Evolutionary conservation across 208 protist genomes (phyloP), one percentile per base, ranked within the genome.

Genomic region (Wallacemonas sp.): DNA sequence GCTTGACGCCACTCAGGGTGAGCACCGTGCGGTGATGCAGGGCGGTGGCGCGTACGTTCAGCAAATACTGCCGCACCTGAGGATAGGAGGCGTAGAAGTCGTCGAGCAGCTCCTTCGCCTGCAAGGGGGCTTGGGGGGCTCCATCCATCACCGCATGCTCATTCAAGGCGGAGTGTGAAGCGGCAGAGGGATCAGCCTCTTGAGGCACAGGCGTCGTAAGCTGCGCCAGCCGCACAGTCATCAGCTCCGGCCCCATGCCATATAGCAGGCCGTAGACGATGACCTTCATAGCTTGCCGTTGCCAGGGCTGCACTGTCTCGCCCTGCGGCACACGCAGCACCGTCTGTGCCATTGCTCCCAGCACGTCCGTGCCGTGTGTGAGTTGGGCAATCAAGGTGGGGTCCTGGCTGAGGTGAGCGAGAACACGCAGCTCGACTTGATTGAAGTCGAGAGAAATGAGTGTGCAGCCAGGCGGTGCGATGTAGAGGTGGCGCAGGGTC

Each of bases 231-330:
- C 74, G 71, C 63, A 79, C 46, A 28, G 89, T 77, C 77, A 94
- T 84, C 49, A 55, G 28, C n/a, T 79, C 70, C 5, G 67, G 70
- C 5, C 90, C 92, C 90, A 95, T 95, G 36, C 89, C 90, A 71
- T 97, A 97, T 2, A 97, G 45, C 2, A 96, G 64, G 11, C 93
- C 93, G 62, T 94, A 97, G 15, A 95, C 84, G n/a, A 97, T 72
- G 24, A 87, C 71, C 68, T 97, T 97, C 1, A 82, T 63, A 0
- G 80, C 70, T 47, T 84, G 76, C 5, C 90, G 84, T 60, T 87
- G 63, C 41, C 64, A 46, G 27, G 70, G 65, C 30, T 59, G 55
- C n/a, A 91, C 82, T 15, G 22, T 49, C 15, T 38, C 24, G 3
- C 19, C 8, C 3, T 12, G 8, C 2, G 31, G 60, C 30, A 80